Conservation (phyloP, 106 monocot species). For the Phalaenopsis aphrodite region DNA sequence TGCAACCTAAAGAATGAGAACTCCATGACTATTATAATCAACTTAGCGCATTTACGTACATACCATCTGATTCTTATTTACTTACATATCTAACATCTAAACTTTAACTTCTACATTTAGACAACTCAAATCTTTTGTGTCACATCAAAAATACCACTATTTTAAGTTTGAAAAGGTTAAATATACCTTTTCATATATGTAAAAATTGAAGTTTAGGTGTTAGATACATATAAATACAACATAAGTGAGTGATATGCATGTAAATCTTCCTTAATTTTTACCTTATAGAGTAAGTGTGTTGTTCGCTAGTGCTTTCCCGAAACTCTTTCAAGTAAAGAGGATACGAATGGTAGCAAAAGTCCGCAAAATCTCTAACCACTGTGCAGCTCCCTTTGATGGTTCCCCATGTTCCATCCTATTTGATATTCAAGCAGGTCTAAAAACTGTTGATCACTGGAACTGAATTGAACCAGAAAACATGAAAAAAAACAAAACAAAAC, state of each 20-base stretch:
- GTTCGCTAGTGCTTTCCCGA: slow-evolving; percentile 29
- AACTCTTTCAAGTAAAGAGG: slow-evolving; percentile 78
- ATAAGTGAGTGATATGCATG: too few species aligned
- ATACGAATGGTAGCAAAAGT: slow-evolving; percentile 76
- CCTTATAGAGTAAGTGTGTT: slow-evolving; percentile 58
- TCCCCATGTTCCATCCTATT: slow-evolving; percentile 90
- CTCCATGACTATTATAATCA: background rate
- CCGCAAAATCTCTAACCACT: slow-evolving; percentile 86
- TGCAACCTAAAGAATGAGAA: slow-evolving; percentile 3
- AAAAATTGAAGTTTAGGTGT: too few species aligned
- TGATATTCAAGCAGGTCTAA: background rate
- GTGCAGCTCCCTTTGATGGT: slow-evolving; percentile 92
- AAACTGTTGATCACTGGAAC: background rate
- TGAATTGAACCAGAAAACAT: background rate
- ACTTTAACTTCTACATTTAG: too few species aligned
- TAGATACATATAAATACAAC: too few species aligned
- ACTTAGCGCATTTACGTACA: background rate
- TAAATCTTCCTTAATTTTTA: background rate
- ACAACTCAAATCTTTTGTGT: too few species aligned
- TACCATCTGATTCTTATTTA: too few species aligned
- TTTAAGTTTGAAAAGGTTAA: too few species aligned
- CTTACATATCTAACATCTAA: too few species aligned
- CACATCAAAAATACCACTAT: too few species aligned
- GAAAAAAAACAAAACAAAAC: too few species aligned
- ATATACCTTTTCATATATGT: too few species aligned